Evolutionary conservation across 208 protist species (phyloP), one percentile per base, ranked within the genome.

Genomic region (Kentomonas sorsogonicus): DNA sequence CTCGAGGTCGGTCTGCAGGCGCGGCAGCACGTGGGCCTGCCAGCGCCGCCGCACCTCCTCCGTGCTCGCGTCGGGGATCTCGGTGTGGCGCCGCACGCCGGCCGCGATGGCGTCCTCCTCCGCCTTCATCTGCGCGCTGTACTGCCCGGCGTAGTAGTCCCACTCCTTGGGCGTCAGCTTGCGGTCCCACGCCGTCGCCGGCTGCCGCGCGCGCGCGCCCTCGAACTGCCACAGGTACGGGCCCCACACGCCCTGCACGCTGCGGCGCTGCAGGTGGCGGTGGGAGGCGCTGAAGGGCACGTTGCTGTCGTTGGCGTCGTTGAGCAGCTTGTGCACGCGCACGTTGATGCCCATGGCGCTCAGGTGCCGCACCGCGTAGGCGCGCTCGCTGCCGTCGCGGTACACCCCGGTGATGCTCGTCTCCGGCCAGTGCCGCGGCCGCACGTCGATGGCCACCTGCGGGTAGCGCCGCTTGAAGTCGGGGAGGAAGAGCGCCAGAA

Each of bases 201-300:
- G 54, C 6, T 6, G 23, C 38, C 81, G 74, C 4, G 45, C 54
- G 30, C 81, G 77, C 13, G 48, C 16, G 5, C 58, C 53, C 55
- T 94, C 86, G 53, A 72, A 85, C 59, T 77, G 68, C 81, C 83
- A 94, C 22, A 94, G 69, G 63, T 78, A 94, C 31, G 86, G 83
- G 38, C 85, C 87, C 83, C 86, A 94, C 40, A 68, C 63, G 0
- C 86, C 86, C 64, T 94, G 86, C 13, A 94, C 77, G 38, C 73
- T 86, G 26, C 63, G 58, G 20, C 83, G 79, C 65, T 86, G 75
- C 29, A 76, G 62, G 44, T 94, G 79, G 34, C 85, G 38, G 57
- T 89, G 78, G 0, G 71, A 25, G 2, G 77, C 77, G 26, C 57
- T 67, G 46, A 94, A 94, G 15, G 80, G 69, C 20, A 69, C 46